Base-by-base conservation (phyloP, 352 stramenopile genomes). In the Phytophthora pistaciae region DNA sequence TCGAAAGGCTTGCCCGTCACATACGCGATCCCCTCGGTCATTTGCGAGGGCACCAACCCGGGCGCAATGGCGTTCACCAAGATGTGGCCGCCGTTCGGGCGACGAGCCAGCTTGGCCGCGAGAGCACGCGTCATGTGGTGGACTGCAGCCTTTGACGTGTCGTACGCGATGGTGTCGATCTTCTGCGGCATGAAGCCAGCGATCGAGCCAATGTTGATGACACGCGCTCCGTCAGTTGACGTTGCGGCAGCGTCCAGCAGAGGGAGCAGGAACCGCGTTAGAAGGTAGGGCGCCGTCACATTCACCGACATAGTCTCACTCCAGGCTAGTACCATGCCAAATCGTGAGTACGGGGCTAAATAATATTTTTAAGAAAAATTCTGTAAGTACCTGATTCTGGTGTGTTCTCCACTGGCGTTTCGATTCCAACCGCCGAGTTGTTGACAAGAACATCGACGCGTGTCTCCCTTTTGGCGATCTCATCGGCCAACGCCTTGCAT, bases 21-120 rank as follows among this genome's bases (percentile, higher is more conserved):
- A 0, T 83, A 70, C 8, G 75, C 74, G 44, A 98, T 88, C 21
- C 91, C 89, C 49, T 91, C 72, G 8, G 86, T 91, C 97, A 99
- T 99, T 56, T 95, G 90, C 40, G 85, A 95, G 4, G 90, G 91
- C 40, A 99, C 91, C 58, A 98, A 87, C 10, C 97, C 97, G 0
- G 96, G 97, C 5, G 94, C 95, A 33, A 99, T 90, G 31, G 91
- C 91, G 77, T 99, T 99, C 10, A 99, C 96, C 3, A 97, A 94
- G 64, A 99, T 99, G 74, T 92, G 83, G 25, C 95, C 87, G 8
- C 86, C 85, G 55, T 93, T 92, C 5, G 84, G 79, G 18, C 81
- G 85, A 42, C 80, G 82, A 7, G 87, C 94, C 29, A 99, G 86
- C 75, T 99, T 97, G 2, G 87, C 82, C 0, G 95, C 91, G 49